A percentile compares a stretch with the other conserved stretches of the same genome.
Evolutionary conservation across 2,329 filamentous ascomycete genomes (phyloP).

Genomic region (Cladosporium oxysporum): DNA sequence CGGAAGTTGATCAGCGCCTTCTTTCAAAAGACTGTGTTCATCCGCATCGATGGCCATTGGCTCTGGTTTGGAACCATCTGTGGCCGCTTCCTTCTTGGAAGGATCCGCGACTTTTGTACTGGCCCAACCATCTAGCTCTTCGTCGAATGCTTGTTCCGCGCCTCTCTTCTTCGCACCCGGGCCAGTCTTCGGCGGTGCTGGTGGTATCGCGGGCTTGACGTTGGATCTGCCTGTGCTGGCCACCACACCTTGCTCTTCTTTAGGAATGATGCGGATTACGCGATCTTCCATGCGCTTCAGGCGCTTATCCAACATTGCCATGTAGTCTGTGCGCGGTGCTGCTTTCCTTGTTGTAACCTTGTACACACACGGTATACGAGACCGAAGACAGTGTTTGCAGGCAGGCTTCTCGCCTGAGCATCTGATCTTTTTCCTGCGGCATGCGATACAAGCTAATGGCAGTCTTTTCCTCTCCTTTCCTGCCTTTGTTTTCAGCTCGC

Average conservation of each 20-base stretch:
- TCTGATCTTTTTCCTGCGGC: conserved; percentile 93
- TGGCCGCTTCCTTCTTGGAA: not conserved
- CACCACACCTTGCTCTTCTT: conserved; percentile 72
- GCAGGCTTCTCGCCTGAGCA: conserved; percentile 97
- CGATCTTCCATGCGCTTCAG: conserved; percentile 97
- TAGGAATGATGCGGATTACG: conserved; percentile 93
- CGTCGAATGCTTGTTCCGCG: conserved; percentile 83
- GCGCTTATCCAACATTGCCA: conserved; percentile 97
- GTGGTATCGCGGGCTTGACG: conserved; percentile 75
- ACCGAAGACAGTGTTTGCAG: conserved; percentile 92
- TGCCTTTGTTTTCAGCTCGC: conserved; percentile 62
- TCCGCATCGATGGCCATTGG: conserved; percentile 55
- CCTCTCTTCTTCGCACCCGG: conserved; percentile 70
- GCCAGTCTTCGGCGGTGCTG: conserved; percentile 56
- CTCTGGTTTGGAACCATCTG: conserved; percentile 28
- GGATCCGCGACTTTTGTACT: conserved; percentile 40
- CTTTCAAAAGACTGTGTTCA: conserved; percentile 74
- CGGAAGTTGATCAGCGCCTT: conserved; percentile 81
- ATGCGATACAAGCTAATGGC: conserved; percentile 92
- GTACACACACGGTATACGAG: conserved; percentile 93
- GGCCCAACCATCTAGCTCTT: conserved; percentile 80
- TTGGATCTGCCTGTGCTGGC: conserved; percentile 73
- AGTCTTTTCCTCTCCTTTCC: conserved; percentile 94
- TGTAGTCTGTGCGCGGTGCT: conserved; percentile 93
- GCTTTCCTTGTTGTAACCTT: conserved; percentile 95